phyloP scores from a whole-genome alignment of 2,329 filamentous ascomycete species.

The Tolypocladium sp. region DNA sequence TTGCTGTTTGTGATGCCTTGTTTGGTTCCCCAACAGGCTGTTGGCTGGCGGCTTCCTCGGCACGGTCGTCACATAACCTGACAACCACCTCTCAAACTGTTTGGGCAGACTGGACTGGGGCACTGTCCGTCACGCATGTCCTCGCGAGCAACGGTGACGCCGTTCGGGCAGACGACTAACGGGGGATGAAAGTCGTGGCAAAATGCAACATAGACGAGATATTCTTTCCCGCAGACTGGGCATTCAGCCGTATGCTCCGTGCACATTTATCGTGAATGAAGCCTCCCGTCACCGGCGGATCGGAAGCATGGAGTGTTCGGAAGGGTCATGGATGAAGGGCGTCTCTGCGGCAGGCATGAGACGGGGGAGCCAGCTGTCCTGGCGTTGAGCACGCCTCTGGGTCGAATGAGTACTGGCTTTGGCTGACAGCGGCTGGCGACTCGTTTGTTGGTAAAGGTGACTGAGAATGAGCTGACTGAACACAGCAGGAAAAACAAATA shows the following conservation, averaged over 20 bases:
- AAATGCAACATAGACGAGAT: constrained; percentile 49
- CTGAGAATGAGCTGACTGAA: not conserved
- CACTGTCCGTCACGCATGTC: constrained; percentile 45
- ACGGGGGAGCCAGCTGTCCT: not conserved
- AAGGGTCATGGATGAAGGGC: constrained; percentile 1
- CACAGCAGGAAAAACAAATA: not conserved
- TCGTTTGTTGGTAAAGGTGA: not conserved
- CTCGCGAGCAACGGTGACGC: constrained; percentile 26
- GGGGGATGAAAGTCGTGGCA: constrained; percentile 43
- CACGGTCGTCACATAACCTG: constrained; percentile 35
- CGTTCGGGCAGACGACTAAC: constrained; percentile 35
- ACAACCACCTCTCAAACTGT: constrained; percentile 47
- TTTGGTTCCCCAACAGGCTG: not conserved
- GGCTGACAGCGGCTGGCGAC: not conserved
- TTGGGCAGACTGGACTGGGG: constrained; percentile 51
- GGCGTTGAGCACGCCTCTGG: not conserved
- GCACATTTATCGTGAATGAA: constrained; percentile 44
- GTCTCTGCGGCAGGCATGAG: not conserved
- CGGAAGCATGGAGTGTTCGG: not conserved
- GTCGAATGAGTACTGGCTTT: not conserved
- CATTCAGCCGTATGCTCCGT: constrained; percentile 46
- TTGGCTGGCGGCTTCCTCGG: not conserved
- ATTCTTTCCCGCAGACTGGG: constrained; percentile 50
- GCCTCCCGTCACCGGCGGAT: constrained; percentile 1
- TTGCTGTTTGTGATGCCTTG: not conserved